These are phyloP conservation scores for Arabis alpina DNA, from an alignment of 345 rosid genomes.

Conservation along the genomic window DNA sequence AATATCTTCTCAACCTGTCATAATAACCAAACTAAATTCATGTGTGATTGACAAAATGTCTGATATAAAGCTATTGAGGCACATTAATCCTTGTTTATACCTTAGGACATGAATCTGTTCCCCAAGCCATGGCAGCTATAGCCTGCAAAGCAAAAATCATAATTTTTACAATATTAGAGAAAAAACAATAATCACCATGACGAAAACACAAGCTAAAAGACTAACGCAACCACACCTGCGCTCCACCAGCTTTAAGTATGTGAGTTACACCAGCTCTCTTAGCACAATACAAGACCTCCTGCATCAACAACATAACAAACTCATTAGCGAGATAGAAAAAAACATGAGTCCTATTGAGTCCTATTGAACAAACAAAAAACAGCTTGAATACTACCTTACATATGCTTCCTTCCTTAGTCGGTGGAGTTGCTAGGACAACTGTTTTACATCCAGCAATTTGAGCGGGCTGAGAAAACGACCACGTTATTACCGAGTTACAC, in stretches of 20 bases:
- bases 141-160: conserved; percentile 55
- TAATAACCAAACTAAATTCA: conserved; percentile 17
- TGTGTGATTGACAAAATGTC: not conserved
- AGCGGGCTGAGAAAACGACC: conserved; percentile 64
- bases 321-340: conserved; percentile 6
- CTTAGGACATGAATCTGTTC: conserved; percentile 95
- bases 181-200: not conserved
- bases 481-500: not conserved
- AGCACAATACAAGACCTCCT: conserved; percentile 94
- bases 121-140: conserved; percentile 98
- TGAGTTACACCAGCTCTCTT: conserved; percentile 94
- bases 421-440: conserved; percentile 88
- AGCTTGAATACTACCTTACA: conserved; percentile 69
- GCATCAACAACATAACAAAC: conserved; percentile 19
- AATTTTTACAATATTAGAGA: conserved; percentile 13
- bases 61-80: conserved; percentile 1
- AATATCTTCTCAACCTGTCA: conserved; percentile 87
- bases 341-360: not conserved
- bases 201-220: not conserved
- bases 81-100: conserved; percentile 42
- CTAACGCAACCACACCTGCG: conserved; percentile 62
- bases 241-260: conserved; percentile 95
- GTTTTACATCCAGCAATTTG: conserved; percentile 95
- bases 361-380: not conserved
- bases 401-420: conserved; percentile 76